Base-by-base conservation (phyloP, 371 early-diverging fungal genomes). In the Mucor saturninus region DNA sequence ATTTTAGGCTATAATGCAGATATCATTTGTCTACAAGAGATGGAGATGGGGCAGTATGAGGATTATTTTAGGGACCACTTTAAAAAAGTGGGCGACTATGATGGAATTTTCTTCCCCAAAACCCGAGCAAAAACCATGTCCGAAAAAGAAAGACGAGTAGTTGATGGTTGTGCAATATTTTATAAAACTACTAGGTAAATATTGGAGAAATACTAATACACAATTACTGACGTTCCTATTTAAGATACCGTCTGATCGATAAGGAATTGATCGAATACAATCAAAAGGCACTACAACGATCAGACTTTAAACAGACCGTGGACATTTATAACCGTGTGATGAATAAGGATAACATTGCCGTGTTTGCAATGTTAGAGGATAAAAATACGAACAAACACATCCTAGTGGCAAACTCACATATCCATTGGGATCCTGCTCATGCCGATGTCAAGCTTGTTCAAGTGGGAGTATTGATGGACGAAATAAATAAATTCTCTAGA, bases 91-190 rank as follows among this genome's bases (percentile, higher is more conserved):
- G 92, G 91, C 14, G 91, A 86, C 13, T 99, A 99, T 73, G 95
- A 96, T 29, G 89, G 97, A 45, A 87, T 95, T 3, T 98, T 97
- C 72, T 94, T 86, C 87, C 95, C 95, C 54, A 98, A 98, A 73
- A 91, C 96, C 21, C 86, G 98, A 51, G 92, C 95, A 49, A 87
- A 93, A 67, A 95, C 93, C 3, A 95, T 98, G 95, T 71, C 86
- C 40, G 98, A 97, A 59, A 87, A 85, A 68, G 96, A 98, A 60
- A 91, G 94, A 55, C 74, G 89, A 54, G 68, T 72, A 11, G 98
- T 99, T 0, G 99, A 99, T 77, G 99, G 99, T 5, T 99, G 99
- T 77, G 99, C 98, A 8, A 99, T 91, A 0, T 98, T 99, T 73
- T 99, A 86, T 86, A 95, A 94, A 69, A 67, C 88, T 42, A 79